phyloP scores from a whole-genome alignment of 306 rosid species.

The Comarum palustre region DNA sequence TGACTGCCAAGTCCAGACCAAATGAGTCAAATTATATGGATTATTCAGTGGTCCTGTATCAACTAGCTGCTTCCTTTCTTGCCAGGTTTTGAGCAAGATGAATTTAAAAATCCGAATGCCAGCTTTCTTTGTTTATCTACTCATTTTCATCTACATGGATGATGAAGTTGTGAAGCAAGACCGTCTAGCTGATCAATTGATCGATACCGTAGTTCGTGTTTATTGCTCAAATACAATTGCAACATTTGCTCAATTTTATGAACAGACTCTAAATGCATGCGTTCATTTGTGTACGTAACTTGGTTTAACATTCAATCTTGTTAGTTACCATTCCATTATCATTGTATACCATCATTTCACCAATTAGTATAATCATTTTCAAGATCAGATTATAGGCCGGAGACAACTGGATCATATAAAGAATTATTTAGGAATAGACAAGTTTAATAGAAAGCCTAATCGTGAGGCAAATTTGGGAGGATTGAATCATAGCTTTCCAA shows the following conservation, averaged over 20 bases:
- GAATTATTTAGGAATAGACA: constrained; percentile 14
- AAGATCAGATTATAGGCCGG: neutral
- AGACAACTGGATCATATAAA: neutral
- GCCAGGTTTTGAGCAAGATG: neutral
- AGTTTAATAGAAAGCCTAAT: constrained; percentile 17
- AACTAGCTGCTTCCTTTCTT: neutral
- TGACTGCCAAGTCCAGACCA: neutral
- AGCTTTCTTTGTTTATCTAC: neutral
- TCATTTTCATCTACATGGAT: neutral
- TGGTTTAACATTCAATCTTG: too few species aligned
- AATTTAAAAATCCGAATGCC: neutral
- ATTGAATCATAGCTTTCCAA: neutral
- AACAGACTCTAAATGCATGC: too few species aligned
- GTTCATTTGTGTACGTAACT: too few species aligned
- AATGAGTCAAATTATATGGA: neutral
- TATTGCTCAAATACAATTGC: too few species aligned
- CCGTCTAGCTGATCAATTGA: too few species aligned
- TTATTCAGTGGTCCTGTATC: neutral
- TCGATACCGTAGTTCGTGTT: too few species aligned
- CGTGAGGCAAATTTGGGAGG: constrained; percentile 7
- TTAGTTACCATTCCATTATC: neutral
- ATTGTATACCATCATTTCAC: neutral
- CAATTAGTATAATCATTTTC: neutral
- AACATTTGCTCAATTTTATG: too few species aligned
- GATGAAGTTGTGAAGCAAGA: neutral